Percentiles rank a stretch among this genome's conserved stretches.
phyloP scores from a whole-genome alignment of 106 monocot species.

The Acorus calamus region DNA sequence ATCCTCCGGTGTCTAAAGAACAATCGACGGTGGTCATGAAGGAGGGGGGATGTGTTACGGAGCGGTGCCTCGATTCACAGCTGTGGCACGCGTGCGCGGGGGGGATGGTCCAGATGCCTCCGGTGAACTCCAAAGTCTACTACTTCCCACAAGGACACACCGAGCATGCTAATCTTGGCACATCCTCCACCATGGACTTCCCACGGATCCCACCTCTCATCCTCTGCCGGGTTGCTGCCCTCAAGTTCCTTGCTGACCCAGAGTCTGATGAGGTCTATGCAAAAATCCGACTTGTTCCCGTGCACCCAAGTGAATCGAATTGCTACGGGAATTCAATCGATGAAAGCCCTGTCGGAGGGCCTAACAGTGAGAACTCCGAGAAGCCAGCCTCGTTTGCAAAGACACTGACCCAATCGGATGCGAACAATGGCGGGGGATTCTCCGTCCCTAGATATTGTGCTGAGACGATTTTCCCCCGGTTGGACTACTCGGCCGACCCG shows the following conservation, averaged over 20 bases:
- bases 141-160: conserved; percentile 29
- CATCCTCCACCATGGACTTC: conserved; percentile 3
- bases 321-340: neutral
- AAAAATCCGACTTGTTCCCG: conserved; percentile 17
- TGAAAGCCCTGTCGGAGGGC: neutral
- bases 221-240: conserved; percentile 17
- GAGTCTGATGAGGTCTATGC: conserved; percentile 27
- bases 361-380: conserved; percentile 3
- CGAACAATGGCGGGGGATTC: conserved; percentile 32
- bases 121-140: conserved; percentile 14
- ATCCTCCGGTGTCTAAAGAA: too few relatives aligned
- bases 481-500: conserved; percentile 24
- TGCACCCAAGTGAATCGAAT: conserved; percentile 7
- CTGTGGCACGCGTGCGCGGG: conserved; percentile 31
- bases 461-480: conserved; percentile 24
- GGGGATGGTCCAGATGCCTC: conserved; percentile 29
- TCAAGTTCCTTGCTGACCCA: conserved; percentile 23
- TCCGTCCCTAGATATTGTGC: conserved; percentile 28
- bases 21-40: too few relatives aligned
- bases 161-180: conserved; percentile 20
- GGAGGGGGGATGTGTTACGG: too few relatives aligned
- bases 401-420: conserved; percentile 28
- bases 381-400: conserved; percentile 23
- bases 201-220: conserved; percentile 13
- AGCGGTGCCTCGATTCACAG: conserved; percentile 17